These are phyloP conservation scores for Fomes fomentarius DNA, from an alignment of 1,284 basidiomycete genomes.

Conservation along the genomic window DNA sequence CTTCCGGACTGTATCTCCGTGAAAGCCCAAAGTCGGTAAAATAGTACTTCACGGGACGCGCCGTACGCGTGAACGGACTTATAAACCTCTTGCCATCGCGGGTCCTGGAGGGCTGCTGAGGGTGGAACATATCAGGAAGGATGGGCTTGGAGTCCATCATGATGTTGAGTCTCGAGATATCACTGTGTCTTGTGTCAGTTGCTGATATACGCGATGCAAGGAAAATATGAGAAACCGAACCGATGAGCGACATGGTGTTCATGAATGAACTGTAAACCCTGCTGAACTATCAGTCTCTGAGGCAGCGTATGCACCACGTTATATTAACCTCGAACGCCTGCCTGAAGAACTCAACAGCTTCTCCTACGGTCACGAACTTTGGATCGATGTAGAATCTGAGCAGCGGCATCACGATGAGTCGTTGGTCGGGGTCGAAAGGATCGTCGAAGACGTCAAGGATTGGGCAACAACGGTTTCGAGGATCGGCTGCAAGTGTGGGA, in stretches of 20 bases:
- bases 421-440: not conserved
- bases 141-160: slow-evolving; percentile 37
- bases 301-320: not conserved
- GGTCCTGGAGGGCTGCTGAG: not conserved
- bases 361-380: slow-evolving; percentile 20
- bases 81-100: no score
- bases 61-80: not conserved
- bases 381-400: slow-evolving; percentile 22
- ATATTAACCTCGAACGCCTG: slow-evolving; percentile 26
- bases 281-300: not conserved
- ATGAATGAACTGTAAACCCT: slow-evolving; percentile 29
- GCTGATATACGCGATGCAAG: no score
- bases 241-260: slow-evolving; percentile 24
- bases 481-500: not conserved
- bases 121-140: slow-evolving; percentile 16
- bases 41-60: slow-evolving; percentile 32
- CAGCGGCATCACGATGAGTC: slow-evolving; percentile 28
- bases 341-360: slow-evolving; percentile 24
- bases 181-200: slow-evolving; percentile 31
- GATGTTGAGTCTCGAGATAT: slow-evolving; percentile 39
- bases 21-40: slow-evolving; percentile 40
- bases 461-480: slow-evolving; percentile 22
- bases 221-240: slow-evolving; percentile 2
- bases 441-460: not conserved
- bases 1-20: slow-evolving; percentile 18